Evolutionary conservation across 257 asterid genomes (phyloP), one percentile per base, ranked within the genome.

Genomic region (Ilex aquifolium): DNA sequence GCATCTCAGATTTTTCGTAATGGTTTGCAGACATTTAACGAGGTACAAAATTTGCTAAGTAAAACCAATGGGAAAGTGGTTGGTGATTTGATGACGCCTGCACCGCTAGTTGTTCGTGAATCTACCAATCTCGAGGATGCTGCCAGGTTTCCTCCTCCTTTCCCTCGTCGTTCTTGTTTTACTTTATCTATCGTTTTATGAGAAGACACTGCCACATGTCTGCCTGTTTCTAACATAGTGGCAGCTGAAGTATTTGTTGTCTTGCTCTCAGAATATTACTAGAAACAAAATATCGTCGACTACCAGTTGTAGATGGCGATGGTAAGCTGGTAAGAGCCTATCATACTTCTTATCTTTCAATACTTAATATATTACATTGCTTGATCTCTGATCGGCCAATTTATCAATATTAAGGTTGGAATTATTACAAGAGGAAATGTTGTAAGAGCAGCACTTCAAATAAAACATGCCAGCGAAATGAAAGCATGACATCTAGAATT

Each of bases 361-460:
- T 44, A 32, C 3, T 50, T 44, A 21, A 17, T 61, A 52, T 51
- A 9, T 61, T 55, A 30, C 65, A 12, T 40, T 46, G 52, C 7
- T 31, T 54, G 32, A 49, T 62, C 12, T 70, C 66, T 73, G 27
- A 69, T 39, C 16, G 2, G 49, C 31, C 36, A 9, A 0, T 54
- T 32, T 68, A 51, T 56, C 15, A 49, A 39, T 65, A 6, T 69
- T 65, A 67, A 91, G 98, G 83, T 86, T 62, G 98, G 98, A 56
- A 83, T 91, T 44, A 76, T 91, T 60, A 88, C 98, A 13, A 79
- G 96, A 74, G 98, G 96, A 13, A 88, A 91, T 55, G 89, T 91
- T 42, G 90, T 91, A 32, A 83, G 91, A 72, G 98, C 90, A 21
- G 98, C 98, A 57, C 95, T 91, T 30, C 86, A 80, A 59, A 84